Evolutionary conservation across 2,329 filamentous ascomycete species (phyloP).

Genomic region (Coccinonectria pachysandricola): DNA sequence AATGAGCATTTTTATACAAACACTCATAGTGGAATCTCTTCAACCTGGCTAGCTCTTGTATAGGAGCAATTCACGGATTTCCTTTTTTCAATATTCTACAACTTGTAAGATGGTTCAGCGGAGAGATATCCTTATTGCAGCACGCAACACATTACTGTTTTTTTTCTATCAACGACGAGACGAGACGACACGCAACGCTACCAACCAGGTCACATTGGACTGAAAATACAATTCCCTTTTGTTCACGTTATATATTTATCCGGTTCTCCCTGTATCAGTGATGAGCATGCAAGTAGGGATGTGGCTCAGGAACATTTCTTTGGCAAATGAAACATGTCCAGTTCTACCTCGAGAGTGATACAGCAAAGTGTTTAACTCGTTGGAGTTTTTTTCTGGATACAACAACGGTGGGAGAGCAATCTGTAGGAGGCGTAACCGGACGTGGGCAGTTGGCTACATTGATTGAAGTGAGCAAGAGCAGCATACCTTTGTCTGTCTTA

Average conservation of each 20-base stretch:
- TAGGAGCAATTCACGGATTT: constrained; percentile 10
- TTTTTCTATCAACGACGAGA: constrained; percentile 20
- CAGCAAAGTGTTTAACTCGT: constrained; percentile 8
- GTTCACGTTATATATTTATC: constrained; percentile 17
- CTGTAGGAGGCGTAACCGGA: constrained; percentile 9
- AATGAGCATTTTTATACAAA: constrained; percentile 16
- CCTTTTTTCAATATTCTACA: constrained; percentile 9
- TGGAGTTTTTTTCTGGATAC: constrained; percentile 9
- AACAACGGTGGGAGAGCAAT: constrained; percentile 11
- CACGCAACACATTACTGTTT: constrained; percentile 17
- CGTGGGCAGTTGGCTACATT: constrained; percentile 19
- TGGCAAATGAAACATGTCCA: constrained; percentile 4
- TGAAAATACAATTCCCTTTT: constrained; percentile 17
- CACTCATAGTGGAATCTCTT: constrained; percentile 10
- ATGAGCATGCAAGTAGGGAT: constrained; percentile 8
- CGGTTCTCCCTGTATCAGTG: constrained; percentile 17
- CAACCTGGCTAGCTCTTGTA: constrained; percentile 6
- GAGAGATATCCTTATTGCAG: constrained; percentile 22
- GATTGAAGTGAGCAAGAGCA: constrained; percentile 8
- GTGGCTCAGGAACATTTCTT: too few species aligned
- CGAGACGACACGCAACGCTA: constrained; percentile 22
- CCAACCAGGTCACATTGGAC: constrained; percentile 22
- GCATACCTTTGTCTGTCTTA: too few species aligned
- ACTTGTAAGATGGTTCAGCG: constrained; percentile 15
- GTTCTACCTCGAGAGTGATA: constrained; percentile 9